Percentiles rank a stretch among this genome's conserved stretches.
phyloP scores from a whole-genome alignment of 1,284 basidiomycete genomes.

The Trichosporon coremiiforme region DNA sequence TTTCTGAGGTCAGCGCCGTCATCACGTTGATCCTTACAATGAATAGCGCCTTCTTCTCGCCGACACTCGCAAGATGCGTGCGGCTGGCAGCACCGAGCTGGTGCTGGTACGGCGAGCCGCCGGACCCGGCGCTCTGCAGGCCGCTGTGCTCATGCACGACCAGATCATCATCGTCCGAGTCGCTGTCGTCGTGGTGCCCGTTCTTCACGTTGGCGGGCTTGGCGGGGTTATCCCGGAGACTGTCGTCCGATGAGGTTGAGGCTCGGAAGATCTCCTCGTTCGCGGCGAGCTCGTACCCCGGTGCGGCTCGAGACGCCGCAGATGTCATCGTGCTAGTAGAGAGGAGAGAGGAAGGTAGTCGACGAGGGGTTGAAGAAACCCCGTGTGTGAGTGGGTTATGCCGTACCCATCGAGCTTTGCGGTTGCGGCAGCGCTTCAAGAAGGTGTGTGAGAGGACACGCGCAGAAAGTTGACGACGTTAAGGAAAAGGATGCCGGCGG shows the following conservation, averaged over 20 bases:
- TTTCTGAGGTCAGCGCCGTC: slow-evolving; percentile 2
- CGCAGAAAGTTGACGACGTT: background rate
- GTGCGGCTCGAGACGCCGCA: background rate
- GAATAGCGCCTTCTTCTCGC: slow-evolving; percentile 63
- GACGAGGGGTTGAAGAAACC: slow-evolving; percentile 14
- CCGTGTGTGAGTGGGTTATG: slow-evolving; percentile 1
- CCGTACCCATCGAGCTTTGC: slow-evolving; percentile 15
- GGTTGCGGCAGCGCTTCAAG: slow-evolving; percentile 10
- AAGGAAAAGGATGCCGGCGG: slow-evolving; percentile 3
- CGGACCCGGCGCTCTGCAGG: background rate
- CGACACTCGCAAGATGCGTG: slow-evolving; percentile 24
- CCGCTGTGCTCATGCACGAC: slow-evolving; percentile 7
- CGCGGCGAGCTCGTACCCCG: slow-evolving; percentile 13
- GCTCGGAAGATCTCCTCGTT: slow-evolving; percentile 9
- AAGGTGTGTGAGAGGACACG: background rate
- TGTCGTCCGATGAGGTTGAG: slow-evolving; percentile 1
- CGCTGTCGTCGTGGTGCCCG: slow-evolving; percentile 11
- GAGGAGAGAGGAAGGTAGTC: background rate
- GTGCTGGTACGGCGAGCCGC: slow-evolving; percentile 6
- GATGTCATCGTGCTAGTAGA: background rate
- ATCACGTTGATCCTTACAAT: slow-evolving; percentile 65
- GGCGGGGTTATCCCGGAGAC: background rate
- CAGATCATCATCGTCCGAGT: slow-evolving; percentile 3
- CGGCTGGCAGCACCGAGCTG: background rate
- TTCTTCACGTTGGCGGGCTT: slow-evolving; percentile 5